Conservation (phyloP, 140 eudicot genomes). For the Oenanthe javanica region DNA sequence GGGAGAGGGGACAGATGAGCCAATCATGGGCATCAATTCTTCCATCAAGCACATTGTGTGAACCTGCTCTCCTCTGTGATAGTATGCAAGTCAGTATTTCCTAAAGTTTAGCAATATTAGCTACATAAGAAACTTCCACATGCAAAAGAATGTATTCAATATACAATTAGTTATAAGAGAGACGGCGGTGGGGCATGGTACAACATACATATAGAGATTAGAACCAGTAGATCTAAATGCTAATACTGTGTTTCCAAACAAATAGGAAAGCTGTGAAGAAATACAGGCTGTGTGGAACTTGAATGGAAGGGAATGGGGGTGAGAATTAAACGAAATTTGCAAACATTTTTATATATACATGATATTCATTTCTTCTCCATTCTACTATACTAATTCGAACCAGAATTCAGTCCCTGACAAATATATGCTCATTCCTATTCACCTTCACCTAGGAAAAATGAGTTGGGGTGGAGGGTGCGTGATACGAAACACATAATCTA, state of each 20-base stretch:
- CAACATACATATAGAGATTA: too few species aligned
- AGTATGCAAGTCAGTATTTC: slow-evolving; percentile 32
- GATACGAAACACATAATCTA: too few species aligned
- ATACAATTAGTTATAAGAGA: too few species aligned
- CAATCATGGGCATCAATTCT: slow-evolving; percentile 89
- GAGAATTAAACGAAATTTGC: background rate
- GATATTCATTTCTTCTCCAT: background rate
- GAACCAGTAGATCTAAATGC: too few species aligned
- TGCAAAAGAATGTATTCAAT: background rate
- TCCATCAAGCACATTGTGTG: slow-evolving; percentile 82
- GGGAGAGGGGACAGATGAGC: slow-evolving; percentile 88
- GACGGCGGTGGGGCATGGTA: too few species aligned
- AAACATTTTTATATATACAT: too few species aligned
- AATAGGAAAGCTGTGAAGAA: background rate
- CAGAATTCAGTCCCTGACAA: background rate
- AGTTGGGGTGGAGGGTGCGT: too few species aligned
- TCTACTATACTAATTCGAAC: background rate
- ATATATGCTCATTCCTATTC: too few species aligned
- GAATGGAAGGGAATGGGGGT: too few species aligned
- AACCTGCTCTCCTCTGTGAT: slow-evolving; percentile 79
- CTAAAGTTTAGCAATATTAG: slow-evolving; percentile 14
- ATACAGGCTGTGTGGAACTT: too few species aligned
- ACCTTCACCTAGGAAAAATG: too few species aligned
- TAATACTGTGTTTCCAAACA: too few species aligned
- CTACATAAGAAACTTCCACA: slow-evolving; percentile 10